Conservation (phyloP, 2,329 filamentous ascomycete genomes). For the Penicillium frequentans region DNA sequence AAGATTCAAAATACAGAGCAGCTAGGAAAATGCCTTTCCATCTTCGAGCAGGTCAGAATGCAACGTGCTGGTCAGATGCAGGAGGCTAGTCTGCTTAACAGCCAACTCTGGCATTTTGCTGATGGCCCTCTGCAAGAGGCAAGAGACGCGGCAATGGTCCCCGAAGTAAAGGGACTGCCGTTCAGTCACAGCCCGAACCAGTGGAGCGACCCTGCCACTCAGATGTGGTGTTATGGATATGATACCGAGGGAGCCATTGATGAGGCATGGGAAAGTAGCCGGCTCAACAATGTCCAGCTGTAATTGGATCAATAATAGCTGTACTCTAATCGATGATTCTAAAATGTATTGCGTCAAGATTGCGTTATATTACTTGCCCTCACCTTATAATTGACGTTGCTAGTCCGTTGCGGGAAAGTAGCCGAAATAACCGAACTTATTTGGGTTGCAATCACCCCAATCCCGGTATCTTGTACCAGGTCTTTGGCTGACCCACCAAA, state of each 20-base stretch:
- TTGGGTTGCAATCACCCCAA: background rate
- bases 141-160: constrained; percentile 43
- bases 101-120: constrained; percentile 49
- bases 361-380: background rate
- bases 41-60: constrained; percentile 42
- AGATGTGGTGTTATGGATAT: constrained; percentile 52
- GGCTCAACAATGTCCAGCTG: background rate
- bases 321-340: background rate
- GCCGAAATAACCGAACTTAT: background rate
- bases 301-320: background rate
- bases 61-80: constrained; percentile 42
- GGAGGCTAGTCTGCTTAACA: constrained; percentile 48
- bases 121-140: constrained; percentile 46
- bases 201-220: constrained; percentile 50
- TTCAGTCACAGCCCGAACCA: constrained; percentile 48
- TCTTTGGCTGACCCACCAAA: too few species aligned
- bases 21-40: constrained; percentile 21
- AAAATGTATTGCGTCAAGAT: background rate
- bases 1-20: constrained; percentile 30
- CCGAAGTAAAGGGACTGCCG: constrained; percentile 40
- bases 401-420: background rate
- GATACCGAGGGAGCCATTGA: constrained; percentile 42
- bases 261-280: constrained; percentile 23
- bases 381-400: background rate
- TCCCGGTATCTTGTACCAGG: background rate